Percentiles rank a stretch among this genome's conserved stretches.
phyloP scores from a whole-genome alignment of 345 rosid species.

The Populus euphratica region DNA sequence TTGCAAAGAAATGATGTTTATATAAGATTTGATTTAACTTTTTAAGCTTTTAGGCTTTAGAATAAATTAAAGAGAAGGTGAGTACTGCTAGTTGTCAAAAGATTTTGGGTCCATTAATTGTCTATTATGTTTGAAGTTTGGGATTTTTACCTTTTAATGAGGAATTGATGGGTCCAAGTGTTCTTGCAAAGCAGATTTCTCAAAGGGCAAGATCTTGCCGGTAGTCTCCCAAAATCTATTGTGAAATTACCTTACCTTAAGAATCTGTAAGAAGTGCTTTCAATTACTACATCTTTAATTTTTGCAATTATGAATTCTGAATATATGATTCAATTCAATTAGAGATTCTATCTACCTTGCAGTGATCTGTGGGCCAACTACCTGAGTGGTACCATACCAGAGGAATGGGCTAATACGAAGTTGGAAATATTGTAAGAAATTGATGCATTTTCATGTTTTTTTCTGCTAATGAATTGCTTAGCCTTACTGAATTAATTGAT shows the following conservation, averaged over 20 bases:
- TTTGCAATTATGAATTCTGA: background rate
- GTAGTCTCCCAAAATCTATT: slow-evolving; percentile 10
- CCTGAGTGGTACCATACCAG: slow-evolving; percentile 16
- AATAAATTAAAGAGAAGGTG: background rate
- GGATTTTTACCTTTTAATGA: background rate
- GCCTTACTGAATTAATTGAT: background rate
- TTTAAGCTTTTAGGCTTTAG: background rate
- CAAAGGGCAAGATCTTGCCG: slow-evolving; percentile 12
- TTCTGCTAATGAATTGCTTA: background rate
- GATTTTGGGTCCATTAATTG: background rate
- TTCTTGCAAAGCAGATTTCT: background rate
- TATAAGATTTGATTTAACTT: background rate
- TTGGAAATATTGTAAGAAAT: slow-evolving; percentile 14
- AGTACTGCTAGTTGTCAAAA: background rate
- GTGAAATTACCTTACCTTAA: slow-evolving; percentile 11
- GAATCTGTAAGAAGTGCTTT: slow-evolving; percentile 1
- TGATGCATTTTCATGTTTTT: background rate
- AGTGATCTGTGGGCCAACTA: slow-evolving; percentile 13
- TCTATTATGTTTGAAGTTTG: background rate
- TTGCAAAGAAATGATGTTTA: background rate
- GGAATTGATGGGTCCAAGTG: background rate
- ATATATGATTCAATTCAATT: background rate
- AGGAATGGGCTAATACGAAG: slow-evolving; percentile 12
- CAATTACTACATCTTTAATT: background rate
- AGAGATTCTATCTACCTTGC: background rate